phyloP scores from a whole-genome alignment of 805 yeast genomes.

The Kazachstania africana region DNA sequence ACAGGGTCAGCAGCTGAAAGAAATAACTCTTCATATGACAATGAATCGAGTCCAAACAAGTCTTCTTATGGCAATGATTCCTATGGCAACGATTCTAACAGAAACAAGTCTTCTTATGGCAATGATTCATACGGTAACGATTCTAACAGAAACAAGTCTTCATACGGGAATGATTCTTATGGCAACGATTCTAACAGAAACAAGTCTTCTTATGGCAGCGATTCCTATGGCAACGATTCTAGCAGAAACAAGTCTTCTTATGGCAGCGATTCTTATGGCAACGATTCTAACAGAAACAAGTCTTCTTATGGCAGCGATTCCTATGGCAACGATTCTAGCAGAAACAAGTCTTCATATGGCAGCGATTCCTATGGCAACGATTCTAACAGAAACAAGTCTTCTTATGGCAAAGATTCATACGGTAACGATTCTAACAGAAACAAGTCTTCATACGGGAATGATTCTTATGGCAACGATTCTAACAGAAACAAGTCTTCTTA shows the following conservation, averaged over 20 bases:
- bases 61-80: conserved; percentile 20
- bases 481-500: conserved; percentile 11
- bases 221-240: conserved; percentile 13
- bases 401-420: conserved; percentile 19
- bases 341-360: conserved; percentile 12
- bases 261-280: conserved; percentile 13
- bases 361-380: conserved; percentile 17
- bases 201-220: conserved; percentile 14
- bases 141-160: conserved; percentile 10
- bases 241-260: conserved; percentile 9
- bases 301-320: conserved; percentile 10
- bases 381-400: conserved; percentile 7
- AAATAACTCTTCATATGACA: conserved; percentile 23
- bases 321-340: conserved; percentile 12
- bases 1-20: too few relatives aligned
- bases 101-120: conserved; percentile 15
- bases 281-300: conserved; percentile 3
- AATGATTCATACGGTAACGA: conserved; percentile 16
- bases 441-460: conserved; percentile 25
- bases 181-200: conserved; percentile 14
- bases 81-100: conserved; percentile 16
- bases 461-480: conserved; percentile 16
- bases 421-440: conserved; percentile 14
- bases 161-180: conserved; percentile 11
- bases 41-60: conserved; percentile 23